Conservation (phyloP, 2,329 filamentous ascomycete species). For the Pseudopyrenochaeta lycopersici region DNA sequence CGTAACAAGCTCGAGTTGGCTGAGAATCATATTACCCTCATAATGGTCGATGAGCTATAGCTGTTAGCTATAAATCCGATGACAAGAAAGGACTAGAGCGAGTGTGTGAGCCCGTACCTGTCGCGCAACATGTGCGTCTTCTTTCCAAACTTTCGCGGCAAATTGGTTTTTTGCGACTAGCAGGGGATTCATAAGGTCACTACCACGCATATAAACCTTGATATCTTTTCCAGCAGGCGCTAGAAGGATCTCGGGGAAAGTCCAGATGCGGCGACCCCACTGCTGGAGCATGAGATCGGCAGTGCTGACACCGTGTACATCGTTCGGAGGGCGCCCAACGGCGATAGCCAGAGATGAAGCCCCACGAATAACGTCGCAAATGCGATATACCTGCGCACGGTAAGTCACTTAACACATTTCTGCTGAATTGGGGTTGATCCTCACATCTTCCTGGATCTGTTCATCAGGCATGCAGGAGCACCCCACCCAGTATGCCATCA, state of each 20-base stretch:
- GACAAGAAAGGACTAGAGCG: neutral
- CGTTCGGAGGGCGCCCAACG: conserved; percentile 43
- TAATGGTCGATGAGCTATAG: conserved; percentile 57
- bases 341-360: conserved; percentile 55
- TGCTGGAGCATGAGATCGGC: conserved; percentile 47
- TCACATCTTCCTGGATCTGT: conserved; percentile 41
- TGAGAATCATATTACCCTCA: conserved; percentile 53
- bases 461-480: conserved; percentile 54
- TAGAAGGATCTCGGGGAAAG: conserved; percentile 56
- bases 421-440: neutral
- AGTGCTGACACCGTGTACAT: conserved; percentile 27
- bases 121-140: conserved; percentile 48
- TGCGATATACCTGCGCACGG: conserved; percentile 50
- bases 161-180: conserved; percentile 53
- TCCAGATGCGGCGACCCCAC: conserved; percentile 59
- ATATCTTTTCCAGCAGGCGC: conserved; percentile 40
- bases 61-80: conserved; percentile 3
- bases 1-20: conserved; percentile 53
- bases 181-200: conserved; percentile 29
- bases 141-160: conserved; percentile 50
- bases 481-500: conserved; percentile 55
- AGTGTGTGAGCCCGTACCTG: conserved; percentile 19
- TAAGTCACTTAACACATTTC: neutral
- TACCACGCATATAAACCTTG: conserved; percentile 43
- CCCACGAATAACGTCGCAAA: conserved; percentile 57